Percentiles rank a stretch among this genome's conserved stretches.
Evolutionary conservation across 768 basidiomycete genomes (phyloP).

Genomic region (Hypholoma fasciculare): DNA sequence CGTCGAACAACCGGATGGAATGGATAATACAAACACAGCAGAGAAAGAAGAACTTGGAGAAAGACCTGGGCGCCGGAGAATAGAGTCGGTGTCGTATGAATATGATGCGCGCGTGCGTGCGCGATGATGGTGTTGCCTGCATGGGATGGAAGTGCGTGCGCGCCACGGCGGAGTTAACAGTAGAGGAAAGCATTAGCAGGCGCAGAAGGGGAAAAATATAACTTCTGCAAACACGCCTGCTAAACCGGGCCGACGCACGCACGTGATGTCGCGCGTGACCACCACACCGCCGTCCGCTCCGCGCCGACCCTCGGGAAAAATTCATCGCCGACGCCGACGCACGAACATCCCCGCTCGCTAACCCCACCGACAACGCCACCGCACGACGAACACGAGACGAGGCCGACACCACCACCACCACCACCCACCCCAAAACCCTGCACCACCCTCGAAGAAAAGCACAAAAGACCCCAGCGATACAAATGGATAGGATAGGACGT

Average conservation of each 20-base stretch:
- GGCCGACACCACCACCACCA: no score
- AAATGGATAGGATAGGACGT: constrained; percentile 19
- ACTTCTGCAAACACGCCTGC: constrained; percentile 6
- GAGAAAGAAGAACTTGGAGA: constrained; percentile 5
- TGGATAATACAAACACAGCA: constrained; percentile 2
- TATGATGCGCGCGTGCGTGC: no score
- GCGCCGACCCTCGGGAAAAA: no score
- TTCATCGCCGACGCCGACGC: not conserved
- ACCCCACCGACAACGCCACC: no score
- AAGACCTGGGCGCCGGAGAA: constrained; percentile 3
- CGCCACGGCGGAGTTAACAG: no score
- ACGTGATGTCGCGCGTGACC: not conserved
- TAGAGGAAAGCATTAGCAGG: not conserved
- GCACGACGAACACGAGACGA: no score
- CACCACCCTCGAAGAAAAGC: not conserved
- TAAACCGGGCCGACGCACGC: no score
- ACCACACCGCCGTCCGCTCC: no score
- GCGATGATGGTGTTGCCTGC: no score
- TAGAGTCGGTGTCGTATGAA: not conserved
- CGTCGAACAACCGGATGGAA: not conserved
- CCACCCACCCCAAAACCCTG: no score
- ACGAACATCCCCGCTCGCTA: no score
- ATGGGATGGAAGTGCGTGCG: no score
- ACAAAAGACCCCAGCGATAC: constrained; percentile 3
- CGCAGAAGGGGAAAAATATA: constrained; percentile 22